Percentiles rank a stretch among this genome's conserved stretches.
phyloP scores from a whole-genome alignment of 208 protist genomes.

The Crithidia bombi region DNA sequence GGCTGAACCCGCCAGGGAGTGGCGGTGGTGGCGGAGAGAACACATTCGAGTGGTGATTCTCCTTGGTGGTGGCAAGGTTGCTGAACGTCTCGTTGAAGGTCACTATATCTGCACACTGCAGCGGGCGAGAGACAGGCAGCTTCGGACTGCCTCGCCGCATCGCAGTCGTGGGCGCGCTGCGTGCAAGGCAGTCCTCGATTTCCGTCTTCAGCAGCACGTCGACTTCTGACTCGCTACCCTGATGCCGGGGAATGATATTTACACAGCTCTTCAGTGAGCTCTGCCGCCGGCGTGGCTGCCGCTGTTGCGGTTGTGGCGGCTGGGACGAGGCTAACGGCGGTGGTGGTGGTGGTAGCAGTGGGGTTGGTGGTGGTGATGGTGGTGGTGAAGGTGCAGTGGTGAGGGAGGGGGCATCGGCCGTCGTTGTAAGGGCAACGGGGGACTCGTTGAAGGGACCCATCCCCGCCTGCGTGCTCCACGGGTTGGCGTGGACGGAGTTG shows the following conservation, averaged over 20 bases:
- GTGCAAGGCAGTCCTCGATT: background rate
- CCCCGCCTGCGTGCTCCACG: background rate
- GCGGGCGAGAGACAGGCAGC: background rate
- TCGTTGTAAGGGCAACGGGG: no score
- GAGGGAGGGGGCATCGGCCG: background rate
- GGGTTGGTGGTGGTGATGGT: background rate
- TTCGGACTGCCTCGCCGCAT: conserved; percentile 5
- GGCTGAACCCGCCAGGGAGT: background rate
- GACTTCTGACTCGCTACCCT: background rate
- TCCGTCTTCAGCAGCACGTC: background rate
- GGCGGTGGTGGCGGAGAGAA: background rate
- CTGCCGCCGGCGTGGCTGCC: no score
- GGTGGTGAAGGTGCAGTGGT: background rate
- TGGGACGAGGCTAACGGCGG: no score
- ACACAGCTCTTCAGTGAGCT: background rate
- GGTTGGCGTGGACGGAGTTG: background rate
- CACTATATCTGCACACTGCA: background rate
- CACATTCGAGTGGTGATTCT: background rate
- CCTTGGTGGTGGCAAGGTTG: background rate
- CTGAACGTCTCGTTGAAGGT: background rate
- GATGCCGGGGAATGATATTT: background rate
- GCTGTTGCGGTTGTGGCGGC: no score
- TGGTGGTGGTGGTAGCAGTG: no score
- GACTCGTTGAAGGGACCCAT: background rate
- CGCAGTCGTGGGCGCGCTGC: background rate